phyloP scores from a whole-genome alignment of 306 rosid genomes.

The Medicago arabica region DNA sequence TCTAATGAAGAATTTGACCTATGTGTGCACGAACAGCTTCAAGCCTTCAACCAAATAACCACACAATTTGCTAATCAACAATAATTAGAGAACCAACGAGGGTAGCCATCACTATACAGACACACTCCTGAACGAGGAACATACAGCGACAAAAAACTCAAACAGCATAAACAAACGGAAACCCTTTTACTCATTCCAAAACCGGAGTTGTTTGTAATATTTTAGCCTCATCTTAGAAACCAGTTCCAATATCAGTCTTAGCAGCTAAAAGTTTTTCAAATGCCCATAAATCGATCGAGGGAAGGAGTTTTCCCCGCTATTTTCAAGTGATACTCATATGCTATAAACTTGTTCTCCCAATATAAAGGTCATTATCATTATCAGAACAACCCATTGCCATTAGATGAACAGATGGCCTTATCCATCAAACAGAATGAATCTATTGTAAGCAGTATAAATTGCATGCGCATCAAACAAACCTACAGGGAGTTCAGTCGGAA shows the following conservation, averaged over 20 bases:
- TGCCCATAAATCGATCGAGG: not conserved
- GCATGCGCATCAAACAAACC: conserved; percentile 6
- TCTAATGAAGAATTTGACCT: conserved; percentile 8
- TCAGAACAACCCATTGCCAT: conserved; percentile 2
- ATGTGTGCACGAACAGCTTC: conserved; percentile 1
- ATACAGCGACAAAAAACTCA: conserved; percentile 5
- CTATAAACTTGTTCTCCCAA: not conserved
- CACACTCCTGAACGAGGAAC: not conserved
- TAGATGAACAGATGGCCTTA: conserved; percentile 3
- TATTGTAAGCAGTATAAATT: not conserved
- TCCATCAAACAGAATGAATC: conserved; percentile 9
- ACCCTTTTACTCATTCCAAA: conserved; percentile 12
- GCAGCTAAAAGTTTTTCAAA: not conserved
- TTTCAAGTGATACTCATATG: not conserved
- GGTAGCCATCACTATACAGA: conserved; percentile 1
- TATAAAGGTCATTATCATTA: not conserved
- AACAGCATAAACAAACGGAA: not conserved
- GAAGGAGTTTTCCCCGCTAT: not conserved
- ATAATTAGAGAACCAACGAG: conserved; percentile 12
- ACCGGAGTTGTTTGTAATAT: conserved; percentile 2
- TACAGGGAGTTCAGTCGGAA: not conserved
- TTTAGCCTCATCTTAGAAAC: not conserved
- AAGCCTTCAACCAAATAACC: not conserved
- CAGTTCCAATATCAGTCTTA: conserved; percentile 2
- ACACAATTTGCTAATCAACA: conserved; percentile 7